Percentiles rank a stretch among this genome's conserved stretches.
Conservation (phyloP, 2,329 filamentous ascomycete species). For the Fusarium sp. region DNA sequence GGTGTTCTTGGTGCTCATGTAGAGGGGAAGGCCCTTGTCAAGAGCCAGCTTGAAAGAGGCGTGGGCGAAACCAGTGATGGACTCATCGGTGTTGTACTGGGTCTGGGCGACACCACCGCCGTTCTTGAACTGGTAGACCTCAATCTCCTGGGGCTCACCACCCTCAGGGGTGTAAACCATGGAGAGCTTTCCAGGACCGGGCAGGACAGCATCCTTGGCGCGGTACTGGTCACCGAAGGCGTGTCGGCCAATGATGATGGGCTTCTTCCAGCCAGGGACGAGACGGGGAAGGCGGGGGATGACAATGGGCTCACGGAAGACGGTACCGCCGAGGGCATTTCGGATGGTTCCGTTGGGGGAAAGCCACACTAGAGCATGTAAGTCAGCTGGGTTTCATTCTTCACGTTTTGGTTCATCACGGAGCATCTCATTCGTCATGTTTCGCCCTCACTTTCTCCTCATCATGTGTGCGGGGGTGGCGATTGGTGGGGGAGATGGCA, state of each 20-base stretch:
- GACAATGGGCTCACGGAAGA: conserved; percentile 99
- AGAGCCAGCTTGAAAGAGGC: conserved; percentile 96
- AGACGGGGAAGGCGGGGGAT: conserved; percentile 93
- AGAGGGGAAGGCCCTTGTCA: conserved; percentile 88
- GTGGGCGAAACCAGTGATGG: conserved; percentile 94
- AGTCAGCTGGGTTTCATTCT: conserved; percentile 37
- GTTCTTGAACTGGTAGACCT: conserved; percentile 90
- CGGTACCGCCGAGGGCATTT: conserved; percentile 86
- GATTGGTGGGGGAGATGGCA: conserved; percentile 29
- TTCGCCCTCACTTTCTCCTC: conserved; percentile 25
- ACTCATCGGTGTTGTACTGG: conserved; percentile 98
- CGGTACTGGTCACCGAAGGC: conserved; percentile 99
- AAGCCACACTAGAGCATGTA: conserved; percentile 81
- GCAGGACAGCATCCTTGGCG: conserved; percentile 89
- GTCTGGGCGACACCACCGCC: conserved; percentile 91
- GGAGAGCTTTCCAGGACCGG: conserved; percentile 86
- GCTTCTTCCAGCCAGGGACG: conserved; percentile 97
- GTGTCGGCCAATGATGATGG: conserved; percentile 98
- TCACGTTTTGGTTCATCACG: background rate
- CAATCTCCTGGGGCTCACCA: conserved; percentile 84
- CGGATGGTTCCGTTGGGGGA: conserved; percentile 94
- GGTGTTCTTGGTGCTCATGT: conserved; percentile 99
- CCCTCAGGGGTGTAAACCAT: conserved; percentile 94
- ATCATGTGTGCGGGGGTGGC: conserved; percentile 43
- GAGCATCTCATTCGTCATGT: conserved; percentile 29